Base-by-base conservation (phyloP, 169 alveolate genomes). In the Pseudocohnilembus persalinus region DNA sequence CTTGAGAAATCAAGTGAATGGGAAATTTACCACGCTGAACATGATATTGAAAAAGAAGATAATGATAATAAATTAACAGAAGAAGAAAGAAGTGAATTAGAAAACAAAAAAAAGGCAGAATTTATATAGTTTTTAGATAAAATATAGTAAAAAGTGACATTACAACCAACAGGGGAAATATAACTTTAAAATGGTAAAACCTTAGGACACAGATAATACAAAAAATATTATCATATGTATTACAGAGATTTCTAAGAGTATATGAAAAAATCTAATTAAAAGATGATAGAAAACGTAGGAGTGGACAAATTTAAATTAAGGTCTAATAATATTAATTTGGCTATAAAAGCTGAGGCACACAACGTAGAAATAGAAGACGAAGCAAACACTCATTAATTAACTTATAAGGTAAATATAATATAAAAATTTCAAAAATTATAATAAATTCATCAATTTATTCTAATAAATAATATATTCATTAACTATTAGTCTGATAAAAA, bases 141-240 rank as follows among this genome's bases (percentile, higher is more conserved):
- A 35, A 34, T 33, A 27, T 24, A 49, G 30, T 68, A 79, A 34
- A 80, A 81, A 63, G 28, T 27, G 25, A 83, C 87, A 31, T 65
- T 49, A 31, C 74, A 80, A 29, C 68, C 49, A 35, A 65, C 33
- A 28, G 90, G 90, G 6, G 90, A 86, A 75, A 33, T 81, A 25
- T 29, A 65, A 16, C 64, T 86, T 31, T 83, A 85, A 49, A 74
- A 76, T 74, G 90, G 90, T 35, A 86, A 86, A 63, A n/a, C 80
- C 49, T 26, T 86, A 31, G 90, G 90, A 6, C 90, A 86, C 31
- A 86, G 90, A 75, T 72, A 73, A 31, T 80, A 63, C 65, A 35
- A 75, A 27, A 75, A 65, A 75, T 80, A 80, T 34, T 86, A 86
- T 74, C 30, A 63, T 20, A 34, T 34, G 64, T 63, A 79, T 63